Conservation (phyloP, 2,329 filamentous ascomycete genomes). For the Colletotrichum tropicale region DNA sequence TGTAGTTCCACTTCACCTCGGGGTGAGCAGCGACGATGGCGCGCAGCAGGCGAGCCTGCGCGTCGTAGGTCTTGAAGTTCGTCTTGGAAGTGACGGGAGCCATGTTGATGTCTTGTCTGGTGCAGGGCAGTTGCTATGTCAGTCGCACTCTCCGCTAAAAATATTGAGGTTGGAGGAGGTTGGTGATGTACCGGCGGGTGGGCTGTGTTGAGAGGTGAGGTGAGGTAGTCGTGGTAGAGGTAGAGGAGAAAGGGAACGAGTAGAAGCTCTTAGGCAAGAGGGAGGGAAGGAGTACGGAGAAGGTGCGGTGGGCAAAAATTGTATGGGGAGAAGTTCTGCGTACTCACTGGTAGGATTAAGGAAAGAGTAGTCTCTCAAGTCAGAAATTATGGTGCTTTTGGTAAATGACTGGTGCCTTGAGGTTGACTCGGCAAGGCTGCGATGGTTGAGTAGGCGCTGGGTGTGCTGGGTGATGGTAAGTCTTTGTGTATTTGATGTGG, state of each 20-base stretch:
- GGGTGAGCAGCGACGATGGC: constrained; percentile 65
- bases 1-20: constrained; percentile 61
- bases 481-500: neutral
- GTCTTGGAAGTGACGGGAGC: constrained; percentile 43
- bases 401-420: neutral
- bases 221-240: neutral
- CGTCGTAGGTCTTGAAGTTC: constrained; percentile 66
- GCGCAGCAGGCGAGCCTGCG: constrained; percentile 63
- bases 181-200: neutral
- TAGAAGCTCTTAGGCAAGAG: neutral
- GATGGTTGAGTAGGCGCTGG: neutral
- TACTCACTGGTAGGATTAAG: neutral
- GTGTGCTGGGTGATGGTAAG: neutral
- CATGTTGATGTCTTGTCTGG: constrained; percentile 40
- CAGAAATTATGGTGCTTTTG: neutral
- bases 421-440: neutral
- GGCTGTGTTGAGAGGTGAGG: neutral
- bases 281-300: neutral
- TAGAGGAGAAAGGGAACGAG: neutral
- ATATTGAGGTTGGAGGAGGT: neutral
- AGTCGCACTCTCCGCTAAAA: neutral
- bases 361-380: neutral
- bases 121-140: neutral
- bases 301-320: neutral
- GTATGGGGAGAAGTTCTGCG: neutral